A percentile compares a stretch with the other conserved stretches of the same genome.
Conservation (phyloP, 352 stramenopile genomes). For the Pythium angustatum region DNA sequence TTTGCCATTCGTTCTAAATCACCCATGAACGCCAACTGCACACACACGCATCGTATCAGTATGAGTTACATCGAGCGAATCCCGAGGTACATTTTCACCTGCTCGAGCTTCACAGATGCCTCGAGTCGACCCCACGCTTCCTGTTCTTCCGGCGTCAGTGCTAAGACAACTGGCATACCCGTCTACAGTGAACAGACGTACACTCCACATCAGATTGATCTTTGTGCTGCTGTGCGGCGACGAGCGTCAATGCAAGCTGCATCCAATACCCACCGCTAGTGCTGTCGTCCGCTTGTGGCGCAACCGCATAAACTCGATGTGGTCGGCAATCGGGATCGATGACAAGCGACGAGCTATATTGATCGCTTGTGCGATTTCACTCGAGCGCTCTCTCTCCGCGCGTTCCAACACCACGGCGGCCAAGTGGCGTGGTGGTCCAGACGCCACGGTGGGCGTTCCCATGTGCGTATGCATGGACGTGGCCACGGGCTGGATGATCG, state of each 20-base stretch:
- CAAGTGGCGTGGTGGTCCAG: constrained; percentile 29
- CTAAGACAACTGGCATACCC: constrained; percentile 57
- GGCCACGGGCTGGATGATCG: constrained; percentile 13
- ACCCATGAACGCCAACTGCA: constrained; percentile 13
- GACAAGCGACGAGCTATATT: constrained; percentile 54
- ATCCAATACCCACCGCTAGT: constrained; percentile 38
- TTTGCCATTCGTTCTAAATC: constrained; percentile 25
- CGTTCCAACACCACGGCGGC: constrained; percentile 37
- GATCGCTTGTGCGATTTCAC: constrained; percentile 16
- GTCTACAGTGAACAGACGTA: constrained; percentile 32
- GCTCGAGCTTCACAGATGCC: constrained; percentile 36
- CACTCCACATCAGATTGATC: too few relatives aligned
- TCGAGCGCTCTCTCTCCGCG: constrained; percentile 21
- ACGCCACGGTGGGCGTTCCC: neutral
- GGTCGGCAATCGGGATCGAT: constrained; percentile 44
- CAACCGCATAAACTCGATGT: constrained; percentile 52
- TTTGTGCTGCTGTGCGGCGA: too few relatives aligned
- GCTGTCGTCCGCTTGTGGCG: constrained; percentile 44
- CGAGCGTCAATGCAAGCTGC: neutral
- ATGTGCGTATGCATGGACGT: constrained; percentile 5
- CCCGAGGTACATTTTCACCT: constrained; percentile 32
- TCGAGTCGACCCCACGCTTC: constrained; percentile 44
- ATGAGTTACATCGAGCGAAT: too few relatives aligned
- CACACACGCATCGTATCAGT: neutral
- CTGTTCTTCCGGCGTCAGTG: constrained; percentile 45